A percentile compares a stretch with the other conserved stretches of the same genome.
Conservation (phyloP, 108 stramenopile species). For the Skeletonema potamos region DNA sequence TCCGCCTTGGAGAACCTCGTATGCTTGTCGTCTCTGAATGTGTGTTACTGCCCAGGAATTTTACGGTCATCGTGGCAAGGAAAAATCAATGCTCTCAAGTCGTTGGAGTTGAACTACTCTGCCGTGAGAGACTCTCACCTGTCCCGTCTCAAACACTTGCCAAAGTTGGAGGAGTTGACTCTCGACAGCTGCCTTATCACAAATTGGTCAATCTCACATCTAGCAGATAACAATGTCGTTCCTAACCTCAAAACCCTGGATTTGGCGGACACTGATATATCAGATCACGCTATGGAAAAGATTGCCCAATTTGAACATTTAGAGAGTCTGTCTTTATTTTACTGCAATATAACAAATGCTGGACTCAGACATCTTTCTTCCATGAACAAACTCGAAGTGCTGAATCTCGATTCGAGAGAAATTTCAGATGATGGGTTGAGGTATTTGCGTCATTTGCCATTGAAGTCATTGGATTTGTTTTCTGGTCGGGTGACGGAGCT, state of each 20-base stretch:
- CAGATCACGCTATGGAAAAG: conserved; percentile 72
- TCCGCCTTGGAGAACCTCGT: conserved; percentile 47
- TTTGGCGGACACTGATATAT: conserved; percentile 81
- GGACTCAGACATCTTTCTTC: conserved; percentile 65
- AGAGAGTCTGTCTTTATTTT: conserved; percentile 74
- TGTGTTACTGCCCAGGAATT: conserved; percentile 69
- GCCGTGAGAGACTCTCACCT: conserved; percentile 75
- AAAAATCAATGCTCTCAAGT: conserved; percentile 65
- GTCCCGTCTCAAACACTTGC: conserved; percentile 51
- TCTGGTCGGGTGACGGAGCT: conserved; percentile 76
- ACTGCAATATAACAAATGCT: conserved; percentile 72
- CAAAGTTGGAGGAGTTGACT: conserved; percentile 75
- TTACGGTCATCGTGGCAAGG: conserved; percentile 86
- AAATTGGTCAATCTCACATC: conserved; percentile 72
- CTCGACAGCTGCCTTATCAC: conserved; percentile 76
- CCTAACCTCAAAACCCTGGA: conserved; percentile 77
- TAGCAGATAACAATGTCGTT: conserved; percentile 74
- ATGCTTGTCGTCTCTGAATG: conserved; percentile 48
- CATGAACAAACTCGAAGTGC: conserved; percentile 56
- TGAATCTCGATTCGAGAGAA: conserved; percentile 82
- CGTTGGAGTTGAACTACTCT: conserved; percentile 74
- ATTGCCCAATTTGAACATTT: conserved; percentile 75
- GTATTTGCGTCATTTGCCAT: conserved; percentile 50
- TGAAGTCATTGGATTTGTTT: conserved; percentile 80
- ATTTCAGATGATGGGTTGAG: conserved; percentile 75